Base-by-base conservation (phyloP, 139 green algal genomes). In the Haematococcus lacustris region DNA sequence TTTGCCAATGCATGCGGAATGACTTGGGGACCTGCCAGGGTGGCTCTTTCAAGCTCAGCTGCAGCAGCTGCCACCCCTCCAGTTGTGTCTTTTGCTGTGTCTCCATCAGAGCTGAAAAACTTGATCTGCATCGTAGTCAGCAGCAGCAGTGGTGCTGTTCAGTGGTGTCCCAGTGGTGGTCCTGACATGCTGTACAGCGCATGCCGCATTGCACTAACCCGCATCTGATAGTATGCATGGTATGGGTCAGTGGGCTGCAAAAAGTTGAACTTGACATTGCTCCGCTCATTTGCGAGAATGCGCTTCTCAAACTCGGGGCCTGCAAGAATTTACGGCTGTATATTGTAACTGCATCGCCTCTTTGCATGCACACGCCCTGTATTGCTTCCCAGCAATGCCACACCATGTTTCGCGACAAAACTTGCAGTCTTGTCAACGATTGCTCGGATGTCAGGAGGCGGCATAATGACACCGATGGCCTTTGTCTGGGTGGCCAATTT, bases 221-320 rank as follows among this genome's bases (percentile, higher is more conserved):
- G 89, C 69, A 91, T 76, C 40, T 86, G 73, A 80, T 99, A 99
- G 85, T 97, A 99, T 0, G 89, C 82, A 76, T 99, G 87, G 78
- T 99, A 99, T 0, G 95, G 95, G 74, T 98, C 91, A 1, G 78
- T 89, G n/a, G 90, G 51, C 21, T 75, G 40, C 47, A 87, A 75
- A 82, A 99, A 99, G 79, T 93, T 96, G 85, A 99, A 99, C 81
- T 99, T 99, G 39, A 76, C 72, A 75, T 99, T 99, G 80, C 90
- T 90, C 38, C 88, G 84, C 81, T 99, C 90, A 30, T 92, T 94
- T 0, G 85, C 86, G 30, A 98, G 68, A 65, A 99, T 98, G 34
- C 87, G 82, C 62, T 91, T 80, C 81, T 99, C 96, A 74, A 99
- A 99, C 35, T 92, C 91, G 0, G 77, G 37, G 26, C 91, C 91